Base-by-base conservation (phyloP, 2,329 filamentous ascomycete species). In the Colletotrichum horii region DNA sequence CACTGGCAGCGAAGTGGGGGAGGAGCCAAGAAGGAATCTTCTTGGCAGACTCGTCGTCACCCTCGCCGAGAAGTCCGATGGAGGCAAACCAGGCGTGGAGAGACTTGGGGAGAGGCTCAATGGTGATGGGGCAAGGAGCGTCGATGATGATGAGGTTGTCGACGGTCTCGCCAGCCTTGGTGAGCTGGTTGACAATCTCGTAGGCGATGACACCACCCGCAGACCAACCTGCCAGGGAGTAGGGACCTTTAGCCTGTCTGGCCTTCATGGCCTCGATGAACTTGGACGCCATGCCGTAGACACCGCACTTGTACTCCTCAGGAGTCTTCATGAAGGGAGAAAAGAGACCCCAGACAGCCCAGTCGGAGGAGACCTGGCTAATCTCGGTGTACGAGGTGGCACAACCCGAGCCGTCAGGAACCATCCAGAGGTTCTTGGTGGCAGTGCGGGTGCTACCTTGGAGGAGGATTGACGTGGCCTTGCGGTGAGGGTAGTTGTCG, bases 171-270 rank as follows among this genome's bases (percentile, higher is more conserved):
- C 90, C 89, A 4, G 87, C 87, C 76, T 88, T 87, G 74, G 88
- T 88, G 19, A 94, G 87, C 77, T 93, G 90, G 70, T 89, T 89
- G 19, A 91, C 89, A 12, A 92, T 91, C 78, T 94, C 92, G 79
- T 91, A 95, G 56, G 93, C 93, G 75, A 93, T 92, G 64, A 95
- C 93, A 43, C 94, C 94, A 30, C 94, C 94, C 2, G 93, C 94
- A n/a, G 91, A 94, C 94, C 94, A 96, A 28, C 94, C 94, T 19
- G 91, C 90, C 1, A 95, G 84, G 66, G 89, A 88, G 83, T 94
- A 95, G 1, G 93, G 92, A 0, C 94, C 94, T 26, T 86, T 80
- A 4, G 93, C 91, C 83, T 95, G 93, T 66, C 93, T 92, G 7
- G 91, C 90, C 83, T 92, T 93, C 83, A 95, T 94, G 84, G 95